Evolutionary conservation across 805 yeast species (phyloP).

Genomic region (Candida rishiriensis): DNA sequence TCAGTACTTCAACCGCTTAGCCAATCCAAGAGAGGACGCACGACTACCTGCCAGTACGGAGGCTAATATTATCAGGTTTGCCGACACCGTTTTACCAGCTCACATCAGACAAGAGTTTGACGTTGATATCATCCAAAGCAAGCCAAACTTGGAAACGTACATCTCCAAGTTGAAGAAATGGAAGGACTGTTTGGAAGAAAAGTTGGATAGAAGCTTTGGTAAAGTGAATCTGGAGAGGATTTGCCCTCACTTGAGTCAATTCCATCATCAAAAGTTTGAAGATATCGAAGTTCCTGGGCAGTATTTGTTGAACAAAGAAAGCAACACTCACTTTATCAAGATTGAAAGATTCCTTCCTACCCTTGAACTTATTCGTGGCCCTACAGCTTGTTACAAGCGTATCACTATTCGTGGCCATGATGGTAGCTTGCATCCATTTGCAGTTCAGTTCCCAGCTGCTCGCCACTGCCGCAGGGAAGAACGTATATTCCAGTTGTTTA

Average conservation of each 20-base stretch:
- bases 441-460: constrained; percentile 97
- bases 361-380: constrained; percentile 83
- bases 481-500: constrained; percentile 83
- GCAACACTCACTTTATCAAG: constrained; percentile 85
- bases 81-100: constrained; percentile 87
- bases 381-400: constrained; percentile 85
- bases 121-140: constrained; percentile 79
- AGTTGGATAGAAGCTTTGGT: constrained; percentile 78
- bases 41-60: constrained; percentile 88
- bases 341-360: constrained; percentile 90
- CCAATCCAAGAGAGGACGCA: constrained; percentile 84
- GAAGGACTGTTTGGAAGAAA: constrained; percentile 91
- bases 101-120: constrained; percentile 88
- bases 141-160: constrained; percentile 86
- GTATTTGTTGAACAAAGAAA: constrained; percentile 82
- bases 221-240: constrained; percentile 80
- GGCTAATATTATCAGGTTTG: constrained; percentile 79
- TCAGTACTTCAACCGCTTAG: constrained; percentile 79
- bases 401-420: constrained; percentile 89
- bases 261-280: constrained; percentile 97
- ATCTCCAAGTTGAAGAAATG: constrained; percentile 80
- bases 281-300: constrained; percentile 98
- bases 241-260: constrained; percentile 93
- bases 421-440: constrained; percentile 87
- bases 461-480: constrained; percentile 97